Conservation (phyloP, 257 asterid genomes). For the Solanum ossicruentum region DNA sequence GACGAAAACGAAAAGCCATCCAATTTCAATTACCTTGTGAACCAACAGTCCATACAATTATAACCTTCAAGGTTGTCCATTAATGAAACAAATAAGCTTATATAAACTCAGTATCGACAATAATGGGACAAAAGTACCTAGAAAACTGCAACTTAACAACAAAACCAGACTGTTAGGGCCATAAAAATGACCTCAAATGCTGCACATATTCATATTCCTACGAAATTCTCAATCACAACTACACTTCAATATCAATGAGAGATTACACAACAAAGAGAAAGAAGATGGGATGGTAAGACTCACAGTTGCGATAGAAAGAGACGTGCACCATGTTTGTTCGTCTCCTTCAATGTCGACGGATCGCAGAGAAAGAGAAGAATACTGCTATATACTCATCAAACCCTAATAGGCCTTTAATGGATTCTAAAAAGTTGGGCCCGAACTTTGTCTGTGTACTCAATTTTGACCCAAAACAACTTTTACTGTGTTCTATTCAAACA, state of each 20-base stretch:
- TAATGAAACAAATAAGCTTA: not conserved
- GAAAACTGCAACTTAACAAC: not conserved
- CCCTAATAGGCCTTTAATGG: not conserved
- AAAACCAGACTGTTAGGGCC: not conserved
- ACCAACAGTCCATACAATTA: not conserved
- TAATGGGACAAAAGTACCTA: not conserved
- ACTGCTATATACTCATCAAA: not conserved
- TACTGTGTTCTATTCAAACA: no score
- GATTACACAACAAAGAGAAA: not conserved
- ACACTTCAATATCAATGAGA: not conserved
- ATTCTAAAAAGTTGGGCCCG: not conserved
- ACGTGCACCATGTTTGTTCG: not conserved
- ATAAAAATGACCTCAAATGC: not conserved
- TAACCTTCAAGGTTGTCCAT: not conserved
- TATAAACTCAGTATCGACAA: not conserved
- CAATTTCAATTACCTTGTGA: not conserved
- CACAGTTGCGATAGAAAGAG: not conserved
- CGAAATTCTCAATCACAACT: not conserved
- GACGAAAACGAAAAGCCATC: not conserved
- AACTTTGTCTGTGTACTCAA: not conserved
- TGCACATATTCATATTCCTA: not conserved
- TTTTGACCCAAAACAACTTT: not conserved
- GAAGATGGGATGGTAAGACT: not conserved
- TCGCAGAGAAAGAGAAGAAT: not conserved
- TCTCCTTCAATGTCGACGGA: not conserved